These are phyloP conservation scores for Chlorella vulgaris DNA, from an alignment of 139 green algal genomes.

Conservation along the genomic window DNA sequence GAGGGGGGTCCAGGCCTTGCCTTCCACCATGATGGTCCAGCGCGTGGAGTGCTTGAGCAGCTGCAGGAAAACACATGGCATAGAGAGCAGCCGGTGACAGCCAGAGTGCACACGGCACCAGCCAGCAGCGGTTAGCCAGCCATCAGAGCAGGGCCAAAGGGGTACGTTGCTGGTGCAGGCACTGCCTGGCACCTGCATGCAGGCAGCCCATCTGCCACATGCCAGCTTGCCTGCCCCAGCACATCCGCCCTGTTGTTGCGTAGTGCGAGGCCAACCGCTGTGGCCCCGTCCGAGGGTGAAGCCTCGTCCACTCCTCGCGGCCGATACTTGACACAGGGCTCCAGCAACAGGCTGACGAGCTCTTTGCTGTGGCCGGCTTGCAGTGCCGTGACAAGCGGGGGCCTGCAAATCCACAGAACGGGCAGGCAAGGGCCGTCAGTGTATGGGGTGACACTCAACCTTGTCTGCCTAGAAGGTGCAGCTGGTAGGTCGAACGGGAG, in stretches of 20 bases:
- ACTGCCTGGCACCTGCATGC: too few relatives aligned
- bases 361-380: not conserved
- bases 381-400: conserved; percentile 17
- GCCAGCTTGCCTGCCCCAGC: not conserved
- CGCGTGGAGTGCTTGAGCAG: conserved; percentile 6
- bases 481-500: too few relatives aligned
- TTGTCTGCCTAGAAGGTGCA: not conserved
- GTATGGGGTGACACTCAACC: not conserved
- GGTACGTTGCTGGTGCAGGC: not conserved
- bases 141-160: too few relatives aligned
- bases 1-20: conserved; percentile 24
- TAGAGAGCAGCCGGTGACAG: not conserved
- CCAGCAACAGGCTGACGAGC: conserved; percentile 3
- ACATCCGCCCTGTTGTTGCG: not conserved
- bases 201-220: not conserved
- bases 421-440: not conserved
- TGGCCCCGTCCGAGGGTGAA: not conserved
- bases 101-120: too few relatives aligned
- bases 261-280: conserved; percentile 2
- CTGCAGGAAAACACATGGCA: not conserved
- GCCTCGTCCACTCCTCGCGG: conserved; percentile 21
- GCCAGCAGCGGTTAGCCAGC: too few relatives aligned
- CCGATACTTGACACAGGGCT: not conserved
- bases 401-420: too few relatives aligned
- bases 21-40: not conserved